Evolutionary conservation across 163 green algal species (phyloP), one percentile per base, ranked within the genome.

Genomic region (Dunaliella salina): DNA sequence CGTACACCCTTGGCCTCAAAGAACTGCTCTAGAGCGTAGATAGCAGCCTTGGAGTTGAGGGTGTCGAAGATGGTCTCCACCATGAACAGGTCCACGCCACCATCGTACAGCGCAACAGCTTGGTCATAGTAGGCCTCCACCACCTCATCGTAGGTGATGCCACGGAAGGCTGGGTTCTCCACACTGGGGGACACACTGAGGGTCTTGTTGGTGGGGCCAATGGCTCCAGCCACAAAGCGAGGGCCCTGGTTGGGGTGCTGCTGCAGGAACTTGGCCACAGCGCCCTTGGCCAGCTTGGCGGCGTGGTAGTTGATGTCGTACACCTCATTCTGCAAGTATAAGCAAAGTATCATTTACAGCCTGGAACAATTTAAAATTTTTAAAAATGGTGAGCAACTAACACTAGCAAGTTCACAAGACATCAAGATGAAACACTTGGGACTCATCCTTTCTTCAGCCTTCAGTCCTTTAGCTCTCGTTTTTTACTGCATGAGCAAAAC

Each of bases 11-110:
- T 79, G 83, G 95, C 92, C n/a, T 92, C 91, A 87, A 99, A 99
- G 87, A 98, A 96, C 88, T 94, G 87, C 90, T 99, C 96, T 86
- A 99, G 92, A 0, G 96, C 95, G 84, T 92, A 96, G n/a, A 98
- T 80, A 17, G 96, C 95, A 11, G 95, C 96, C 92, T 98, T 98
- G 85, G 97, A 95, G 88, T 99, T 99, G 22, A 98, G 91, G 8
- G 97, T 99, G 92, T 99, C 97, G 86, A 99, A 99, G 90, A 99
- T 99, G 35, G 97, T 99, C 92, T 99, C 97, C 80, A 99, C 96
- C 86, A 99, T 90, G 86, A 99, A 96, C 87, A 99, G 40, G 91
- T 99, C 97, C 46, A 98, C 95, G 33, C 97, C 97, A 33, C 96
- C 97, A 26, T 96, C 96, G 33, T 95, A 92, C 90, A 99, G 93